These are phyloP conservation scores for Aspergillus kassunensis DNA, from an alignment of 495 filamentous ascomycete genomes.

Conservation along the genomic window DNA sequence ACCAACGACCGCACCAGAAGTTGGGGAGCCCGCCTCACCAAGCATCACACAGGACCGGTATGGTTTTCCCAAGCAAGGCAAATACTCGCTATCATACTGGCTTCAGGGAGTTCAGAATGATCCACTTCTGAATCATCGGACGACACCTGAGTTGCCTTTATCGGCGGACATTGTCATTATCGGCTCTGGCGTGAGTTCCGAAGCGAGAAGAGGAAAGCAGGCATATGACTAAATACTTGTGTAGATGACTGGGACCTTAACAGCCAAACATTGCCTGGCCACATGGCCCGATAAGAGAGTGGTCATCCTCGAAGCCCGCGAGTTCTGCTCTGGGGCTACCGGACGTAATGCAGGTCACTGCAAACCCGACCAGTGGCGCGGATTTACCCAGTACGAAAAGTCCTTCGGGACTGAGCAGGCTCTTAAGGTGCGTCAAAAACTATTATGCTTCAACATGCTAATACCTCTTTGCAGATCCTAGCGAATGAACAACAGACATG, in stretches of 20 bases:
- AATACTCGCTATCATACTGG: neutral
- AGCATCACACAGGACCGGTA: neutral
- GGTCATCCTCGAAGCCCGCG: neutral
- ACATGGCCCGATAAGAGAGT: slow-evolving; percentile 1
- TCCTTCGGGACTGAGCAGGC: slow-evolving; percentile 5
- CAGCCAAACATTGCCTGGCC: neutral
- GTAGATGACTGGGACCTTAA: neutral
- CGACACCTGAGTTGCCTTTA: neutral
- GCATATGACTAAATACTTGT: neutral
- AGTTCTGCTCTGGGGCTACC: slow-evolving; percentile 9
- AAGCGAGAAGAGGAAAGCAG: neutral
- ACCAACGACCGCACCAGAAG: neutral
- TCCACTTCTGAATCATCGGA: neutral
- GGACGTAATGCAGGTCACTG: slow-evolving; percentile 8
- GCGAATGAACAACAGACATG: slow-evolving; percentile 6
- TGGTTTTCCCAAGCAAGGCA: neutral
- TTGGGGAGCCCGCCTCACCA: neutral
- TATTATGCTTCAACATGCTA: neutral
- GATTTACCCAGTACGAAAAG: slow-evolving; percentile 1
- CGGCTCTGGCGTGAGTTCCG: neutral
- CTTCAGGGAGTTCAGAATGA: neutral
- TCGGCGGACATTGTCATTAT: neutral
- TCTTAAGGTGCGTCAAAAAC: neutral
- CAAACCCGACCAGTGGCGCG: slow-evolving; percentile 10
- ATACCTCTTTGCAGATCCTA: neutral